A percentile compares a stretch with the other conserved stretches of the same genome.
Conservation (phyloP, 805 yeast species). For the Candida xyloterini region DNA sequence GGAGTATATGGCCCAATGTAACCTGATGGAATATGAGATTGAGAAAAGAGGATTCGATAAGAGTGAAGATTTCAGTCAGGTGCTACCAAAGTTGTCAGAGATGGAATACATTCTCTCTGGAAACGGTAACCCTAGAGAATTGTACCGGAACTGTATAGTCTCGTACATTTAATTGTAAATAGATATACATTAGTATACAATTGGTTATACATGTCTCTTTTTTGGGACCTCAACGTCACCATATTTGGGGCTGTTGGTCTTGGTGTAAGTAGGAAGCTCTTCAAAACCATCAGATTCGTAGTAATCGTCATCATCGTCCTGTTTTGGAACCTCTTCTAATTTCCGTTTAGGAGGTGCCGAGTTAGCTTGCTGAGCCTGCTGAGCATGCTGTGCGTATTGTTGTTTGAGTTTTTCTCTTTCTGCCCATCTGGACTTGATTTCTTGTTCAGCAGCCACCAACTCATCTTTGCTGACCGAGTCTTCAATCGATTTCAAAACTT, state of each 20-base stretch:
- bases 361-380: slow-evolving; percentile 16
- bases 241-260: slow-evolving; percentile 29
- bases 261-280: slow-evolving; percentile 31
- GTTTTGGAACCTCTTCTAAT: slow-evolving; percentile 3
- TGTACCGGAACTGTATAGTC: slow-evolving; percentile 41
- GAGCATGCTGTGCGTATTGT: slow-evolving; percentile 21
- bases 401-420: slow-evolving; percentile 43
- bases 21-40: slow-evolving; percentile 35
- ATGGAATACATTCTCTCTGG: slow-evolving; percentile 57
- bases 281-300: slow-evolving; percentile 38
- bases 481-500: slow-evolving; percentile 76
- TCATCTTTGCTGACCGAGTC: slow-evolving; percentile 86
- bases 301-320: slow-evolving; percentile 27
- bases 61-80: slow-evolving; percentile 15
- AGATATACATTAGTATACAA: slow-evolving; percentile 12
- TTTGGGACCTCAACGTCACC: slow-evolving; percentile 21
- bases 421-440: slow-evolving; percentile 62
- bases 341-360: slow-evolving; percentile 8
- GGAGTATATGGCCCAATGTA: slow-evolving; percentile 39
- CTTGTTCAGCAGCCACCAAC: slow-evolving; percentile 52
- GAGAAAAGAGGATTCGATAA: slow-evolving; percentile 29
- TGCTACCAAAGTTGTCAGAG: slow-evolving; percentile 36
- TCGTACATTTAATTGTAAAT: slow-evolving; percentile 28
- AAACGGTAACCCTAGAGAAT: slow-evolving; percentile 60
- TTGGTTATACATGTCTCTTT: slow-evolving; percentile 18